Evolutionary conservation across 257 asterid species (phyloP).

Genomic region (Echium plantagineum): DNA sequence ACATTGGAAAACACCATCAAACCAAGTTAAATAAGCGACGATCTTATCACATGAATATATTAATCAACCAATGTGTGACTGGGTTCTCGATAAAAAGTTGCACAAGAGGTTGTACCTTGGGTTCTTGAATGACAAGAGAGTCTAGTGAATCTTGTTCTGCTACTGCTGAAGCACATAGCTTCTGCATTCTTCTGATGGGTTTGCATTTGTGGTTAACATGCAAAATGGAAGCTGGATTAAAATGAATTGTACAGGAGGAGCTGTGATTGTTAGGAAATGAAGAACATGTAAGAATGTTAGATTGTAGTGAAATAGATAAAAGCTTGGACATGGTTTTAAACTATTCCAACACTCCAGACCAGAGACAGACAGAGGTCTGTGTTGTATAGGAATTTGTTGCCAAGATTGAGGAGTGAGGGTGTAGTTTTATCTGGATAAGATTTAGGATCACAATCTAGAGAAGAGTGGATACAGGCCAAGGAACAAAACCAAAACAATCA

Average conservation of each 20-base stretch:
- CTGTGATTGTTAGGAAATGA: slow-evolving; percentile 30
- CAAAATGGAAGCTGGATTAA: slow-evolving; percentile 9
- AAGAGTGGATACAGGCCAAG: too few species aligned
- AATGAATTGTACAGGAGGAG: slow-evolving; percentile 14
- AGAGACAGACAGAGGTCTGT: slow-evolving; percentile 9
- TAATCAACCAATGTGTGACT: too few species aligned
- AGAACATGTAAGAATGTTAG: slow-evolving; percentile 24
- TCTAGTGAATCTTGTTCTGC: slow-evolving; percentile 21
- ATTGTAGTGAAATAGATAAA: slow-evolving; percentile 36
- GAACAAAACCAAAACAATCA: too few species aligned
- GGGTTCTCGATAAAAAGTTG: neutral
- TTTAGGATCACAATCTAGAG: neutral
- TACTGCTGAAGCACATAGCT: slow-evolving; percentile 31
- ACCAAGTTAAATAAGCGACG: too few species aligned
- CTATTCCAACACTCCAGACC: slow-evolving; percentile 1
- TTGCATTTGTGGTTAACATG: slow-evolving; percentile 18
- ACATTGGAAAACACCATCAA: neutral
- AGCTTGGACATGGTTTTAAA: slow-evolving; percentile 10
- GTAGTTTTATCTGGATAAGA: slow-evolving; percentile 24
- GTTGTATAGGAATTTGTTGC: slow-evolving; percentile 6
- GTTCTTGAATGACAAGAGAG: slow-evolving; percentile 14
- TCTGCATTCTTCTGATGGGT: slow-evolving; percentile 18
- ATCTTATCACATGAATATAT: neutral
- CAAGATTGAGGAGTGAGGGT: neutral
- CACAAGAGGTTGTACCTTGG: slow-evolving; percentile 13